Conservation (phyloP, 805 yeast genomes). For the Metschnikowia bowlesiae region DNA sequence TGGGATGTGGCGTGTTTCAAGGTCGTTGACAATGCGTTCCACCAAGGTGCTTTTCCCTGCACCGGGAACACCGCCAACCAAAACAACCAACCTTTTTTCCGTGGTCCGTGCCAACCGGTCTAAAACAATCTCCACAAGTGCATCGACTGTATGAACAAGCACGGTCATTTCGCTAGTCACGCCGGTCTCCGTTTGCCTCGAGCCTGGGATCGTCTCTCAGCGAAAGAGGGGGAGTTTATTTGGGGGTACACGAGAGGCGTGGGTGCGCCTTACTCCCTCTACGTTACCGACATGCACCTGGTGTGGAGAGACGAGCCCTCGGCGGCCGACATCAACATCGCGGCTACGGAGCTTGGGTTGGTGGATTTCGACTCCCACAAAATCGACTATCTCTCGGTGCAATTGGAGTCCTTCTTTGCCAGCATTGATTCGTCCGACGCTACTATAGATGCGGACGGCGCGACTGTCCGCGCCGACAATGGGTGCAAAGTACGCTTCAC, state of each 20-base stretch:
- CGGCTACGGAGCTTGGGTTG: conserved; percentile 24
- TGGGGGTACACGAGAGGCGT: conserved; percentile 8
- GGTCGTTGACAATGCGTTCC: conserved; percentile 34
- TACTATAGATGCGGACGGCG: not conserved
- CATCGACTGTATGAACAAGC: conserved; percentile 9
- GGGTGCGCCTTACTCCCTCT: conserved; percentile 20
- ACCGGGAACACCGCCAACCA: conserved; percentile 78
- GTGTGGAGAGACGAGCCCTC: conserved; percentile 26
- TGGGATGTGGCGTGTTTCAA: conserved; percentile 15
- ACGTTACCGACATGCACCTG: conserved; percentile 22
- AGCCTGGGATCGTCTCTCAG: conserved; percentile 8
- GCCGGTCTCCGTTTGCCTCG: conserved; percentile 3
- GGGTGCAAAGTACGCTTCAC: conserved; percentile 2
- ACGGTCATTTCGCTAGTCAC: conserved; percentile 6
- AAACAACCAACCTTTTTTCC: conserved; percentile 45
- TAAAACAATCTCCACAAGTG: conserved; percentile 8
- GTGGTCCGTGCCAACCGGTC: conserved; percentile 1
- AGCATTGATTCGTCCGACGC: not conserved
- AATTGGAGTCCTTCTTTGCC: conserved; percentile 7
- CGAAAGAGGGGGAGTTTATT: conserved; percentile 8
- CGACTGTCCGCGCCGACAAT: not conserved
- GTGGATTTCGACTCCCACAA: conserved; percentile 22
- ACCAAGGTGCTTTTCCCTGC: conserved; percentile 79
- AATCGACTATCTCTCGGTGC: conserved; percentile 14
- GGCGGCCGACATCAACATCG: conserved; percentile 10